phyloP scores from a whole-genome alignment of 768 basidiomycete species.

The Sporobolomyces roseus region DNA sequence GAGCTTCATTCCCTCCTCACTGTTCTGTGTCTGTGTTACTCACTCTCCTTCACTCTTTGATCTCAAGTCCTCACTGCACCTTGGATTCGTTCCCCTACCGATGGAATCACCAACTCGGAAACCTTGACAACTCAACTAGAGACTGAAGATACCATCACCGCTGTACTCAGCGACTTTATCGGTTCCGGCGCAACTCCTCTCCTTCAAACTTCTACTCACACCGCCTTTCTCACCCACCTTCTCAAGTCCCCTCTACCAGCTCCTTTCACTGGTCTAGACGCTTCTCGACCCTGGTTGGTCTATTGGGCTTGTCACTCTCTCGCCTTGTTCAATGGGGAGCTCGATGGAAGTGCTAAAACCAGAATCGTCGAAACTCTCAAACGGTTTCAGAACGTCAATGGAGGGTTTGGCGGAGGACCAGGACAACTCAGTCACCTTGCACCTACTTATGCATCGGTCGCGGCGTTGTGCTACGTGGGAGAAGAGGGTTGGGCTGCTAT shows the following conservation, averaged over 20 bases:
- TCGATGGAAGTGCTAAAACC: slow-evolving; percentile 14
- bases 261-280: slow-evolving; percentile 78
- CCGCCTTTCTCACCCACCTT: slow-evolving; percentile 66
- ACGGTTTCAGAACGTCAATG: slow-evolving; percentile 74
- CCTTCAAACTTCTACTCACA: slow-evolving; percentile 14
- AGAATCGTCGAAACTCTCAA: slow-evolving; percentile 78
- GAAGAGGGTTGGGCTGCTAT: slow-evolving; percentile 78
- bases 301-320: slow-evolving; percentile 90
- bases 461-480: slow-evolving; percentile 75
- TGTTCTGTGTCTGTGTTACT: neutral
- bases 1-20: neutral
- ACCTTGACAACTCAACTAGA: slow-evolving; percentile 27
- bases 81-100: slow-evolving; percentile 27
- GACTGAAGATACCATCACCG: slow-evolving; percentile 26
- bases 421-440: slow-evolving; percentile 82
- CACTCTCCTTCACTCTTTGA: neutral
- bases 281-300: slow-evolving; percentile 89
- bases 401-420: slow-evolving; percentile 89
- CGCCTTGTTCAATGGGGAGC: slow-evolving; percentile 52
- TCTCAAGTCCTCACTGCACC: slow-evolving; percentile 33
- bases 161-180: slow-evolving; percentile 17
- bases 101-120: slow-evolving; percentile 24
- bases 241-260: slow-evolving; percentile 69
- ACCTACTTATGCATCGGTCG: slow-evolving; percentile 83
- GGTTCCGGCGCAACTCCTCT: neutral